phyloP scores from a whole-genome alignment of 768 basidiomycete species.

The Rhodocollybia butyracea region DNA sequence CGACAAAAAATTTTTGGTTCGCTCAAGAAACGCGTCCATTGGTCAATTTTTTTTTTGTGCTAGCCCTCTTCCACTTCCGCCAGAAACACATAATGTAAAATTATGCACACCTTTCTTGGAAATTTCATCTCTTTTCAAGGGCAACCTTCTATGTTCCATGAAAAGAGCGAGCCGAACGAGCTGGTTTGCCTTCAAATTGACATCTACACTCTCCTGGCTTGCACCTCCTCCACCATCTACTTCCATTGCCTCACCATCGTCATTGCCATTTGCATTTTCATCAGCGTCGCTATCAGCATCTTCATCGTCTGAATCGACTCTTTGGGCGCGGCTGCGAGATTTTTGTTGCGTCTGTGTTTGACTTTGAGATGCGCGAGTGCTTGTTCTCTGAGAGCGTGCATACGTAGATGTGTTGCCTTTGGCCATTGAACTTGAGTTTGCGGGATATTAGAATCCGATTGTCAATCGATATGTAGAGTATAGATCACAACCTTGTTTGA shows the following conservation, averaged over 20 bases:
- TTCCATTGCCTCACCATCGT: conserved; percentile 32
- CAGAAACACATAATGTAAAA: background rate
- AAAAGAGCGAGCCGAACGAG: conserved; percentile 83
- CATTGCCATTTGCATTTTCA: conserved; percentile 28
- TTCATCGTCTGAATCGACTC: conserved; percentile 8
- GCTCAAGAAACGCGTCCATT: conserved; percentile 8
- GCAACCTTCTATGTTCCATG: conserved; percentile 63
- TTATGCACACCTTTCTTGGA: conserved; percentile 65
- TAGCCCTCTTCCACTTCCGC: background rate
- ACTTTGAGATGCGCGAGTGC: background rate
- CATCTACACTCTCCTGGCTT: conserved; percentile 30
- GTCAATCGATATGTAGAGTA: too few relatives aligned
- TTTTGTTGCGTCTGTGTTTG: background rate
- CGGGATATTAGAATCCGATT: background rate
- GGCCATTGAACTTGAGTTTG: background rate
- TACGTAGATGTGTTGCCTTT: background rate
- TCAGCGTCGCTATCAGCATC: conserved; percentile 20
- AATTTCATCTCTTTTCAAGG: conserved; percentile 80
- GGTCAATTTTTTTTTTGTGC: too few relatives aligned
- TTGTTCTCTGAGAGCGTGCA: background rate
- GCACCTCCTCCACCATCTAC: conserved; percentile 28
- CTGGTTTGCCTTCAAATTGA: conserved; percentile 62
- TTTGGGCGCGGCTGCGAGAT: background rate
- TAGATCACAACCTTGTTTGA: too few relatives aligned
- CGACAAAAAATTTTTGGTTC: conserved; percentile 41